Evolutionary conservation across 192 early-diverging fungal genomes (phyloP).

Genomic region (Neocallimastix lanati): DNA sequence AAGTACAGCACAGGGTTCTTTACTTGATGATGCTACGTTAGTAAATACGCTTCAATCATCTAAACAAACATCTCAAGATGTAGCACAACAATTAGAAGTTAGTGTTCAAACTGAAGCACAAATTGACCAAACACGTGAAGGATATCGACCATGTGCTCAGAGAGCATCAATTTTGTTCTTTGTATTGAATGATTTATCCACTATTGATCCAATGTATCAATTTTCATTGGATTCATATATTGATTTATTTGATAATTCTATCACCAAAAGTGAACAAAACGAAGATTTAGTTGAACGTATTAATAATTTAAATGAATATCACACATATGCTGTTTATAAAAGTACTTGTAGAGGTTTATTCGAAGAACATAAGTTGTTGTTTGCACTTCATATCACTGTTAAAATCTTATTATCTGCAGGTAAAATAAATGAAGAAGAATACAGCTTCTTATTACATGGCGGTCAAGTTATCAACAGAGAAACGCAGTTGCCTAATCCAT

Average conservation of each 20-base stretch:
- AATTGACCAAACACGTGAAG: constrained; percentile 39
- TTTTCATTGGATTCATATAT: constrained; percentile 41
- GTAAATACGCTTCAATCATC: constrained; percentile 43
- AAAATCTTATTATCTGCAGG: constrained; percentile 36
- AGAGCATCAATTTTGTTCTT: constrained; percentile 41
- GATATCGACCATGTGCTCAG: constrained; percentile 34
- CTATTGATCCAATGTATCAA: constrained; percentile 41
- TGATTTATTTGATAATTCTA: constrained; percentile 40
- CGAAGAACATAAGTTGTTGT: constrained; percentile 36
- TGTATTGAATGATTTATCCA: constrained; percentile 32
- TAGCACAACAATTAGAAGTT: constrained; percentile 31
- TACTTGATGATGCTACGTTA: constrained; percentile 39
- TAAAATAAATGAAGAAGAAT: constrained; percentile 34
- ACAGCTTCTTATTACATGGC: constrained; percentile 37
- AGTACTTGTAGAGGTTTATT: constrained; percentile 41
- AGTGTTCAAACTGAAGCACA: constrained; percentile 45
- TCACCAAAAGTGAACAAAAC: constrained; percentile 23
- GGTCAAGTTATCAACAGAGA: constrained; percentile 18
- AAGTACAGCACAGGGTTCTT: constrained; percentile 43
- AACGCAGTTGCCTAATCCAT: constrained; percentile 3
- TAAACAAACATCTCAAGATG: constrained; percentile 35
- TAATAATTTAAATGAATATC: constrained; percentile 32
- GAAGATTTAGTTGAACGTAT: constrained; percentile 32
- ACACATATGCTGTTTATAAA: constrained; percentile 42
- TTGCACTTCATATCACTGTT: constrained; percentile 41